Evolutionary conservation across 1,139 yeast genomes (phyloP), one percentile per base, ranked within the genome.

Genomic region (Candida sp.): DNA sequence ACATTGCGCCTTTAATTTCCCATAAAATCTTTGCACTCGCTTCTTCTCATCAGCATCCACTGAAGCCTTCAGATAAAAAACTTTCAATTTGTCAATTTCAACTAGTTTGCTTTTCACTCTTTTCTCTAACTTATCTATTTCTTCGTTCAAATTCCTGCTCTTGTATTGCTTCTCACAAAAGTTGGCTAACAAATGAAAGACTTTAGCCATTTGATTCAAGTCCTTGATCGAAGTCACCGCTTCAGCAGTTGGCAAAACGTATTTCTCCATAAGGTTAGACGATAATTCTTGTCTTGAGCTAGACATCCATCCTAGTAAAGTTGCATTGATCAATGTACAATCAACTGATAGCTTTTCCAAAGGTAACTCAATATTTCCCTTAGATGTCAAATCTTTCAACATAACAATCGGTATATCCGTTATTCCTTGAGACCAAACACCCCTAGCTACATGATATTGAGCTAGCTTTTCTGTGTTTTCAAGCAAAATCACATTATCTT

Each of bases 81-180:
- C 55, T 43, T 75, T 73, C 39, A 85, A 58, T 39, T 79, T 80
- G 6, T 65, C 67, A 21, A 77, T 61, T 52, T 82, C 91, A 1
- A 50, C 53, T 22, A 58, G 59, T 44, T 75, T 77, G 15, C 62
- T 63, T 1, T 49, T 48, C 1, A 75, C 68, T 40, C 79, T 65
- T 25, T 59, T 63, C 21, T 66, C 64, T 7, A 74, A 59, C 36
- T 69, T 75, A 4, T 55, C 57, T 8, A 84, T 66, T 23, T 78
- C 78, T 9, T 73, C 77, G 33, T 62, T 66, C 12, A 75, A 56
- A 2, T 65, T 63, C 3, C 70, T 58, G 2, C 79, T 73, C 48
- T 75, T 74, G 38, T 78, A 67, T 53, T 87, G 95, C 5, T 67
- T 65, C 52, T 87, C 88, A 57, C 97, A 88, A 56, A 91, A 91